Evolutionary conservation across 108 stramenopile genomes (phyloP), one percentile per base, ranked within the genome.

Genomic region (Bacterosira constricta): DNA sequence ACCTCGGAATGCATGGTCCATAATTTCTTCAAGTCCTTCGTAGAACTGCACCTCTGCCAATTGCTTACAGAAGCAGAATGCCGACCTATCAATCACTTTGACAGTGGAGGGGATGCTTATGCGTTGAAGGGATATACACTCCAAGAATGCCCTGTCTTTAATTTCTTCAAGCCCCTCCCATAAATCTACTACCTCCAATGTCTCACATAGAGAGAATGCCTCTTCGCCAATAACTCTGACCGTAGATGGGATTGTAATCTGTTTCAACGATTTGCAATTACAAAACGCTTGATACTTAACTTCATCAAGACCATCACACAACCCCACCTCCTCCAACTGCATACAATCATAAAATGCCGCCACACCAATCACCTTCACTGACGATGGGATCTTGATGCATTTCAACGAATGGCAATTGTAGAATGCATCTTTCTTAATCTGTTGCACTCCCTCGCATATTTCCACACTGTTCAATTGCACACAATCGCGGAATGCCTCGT

Each of bases 401-500:
- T 9, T 17, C 11, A 61, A 15, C 1, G 59, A 61, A 6, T 7
- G 11, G 18, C 59, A 61, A 31, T 61, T 38, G 26, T 26, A 26
- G 38, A 61, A 61, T 11, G 59, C 59, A 35, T 61, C 59, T 17
- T 41, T 41, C 38, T 38, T 10, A 12, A 61, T 41, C 4, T 21
- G 1, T 13, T 20, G 11, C n/a, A 61, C 59, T 15, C 59, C 59
- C 17, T 61, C 59, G 37, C 37, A 38, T 26, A 61, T 29, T 6
- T 20, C 20, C 2, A 61, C 1, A 11, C 5, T 15, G 17, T 21
- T 0, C 0, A 61, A 15, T 1, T 36, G 37, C 29, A 10, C 11
- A 27, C 59, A 61, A 20, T 61, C 59, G 11, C 59, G 59, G 59
- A 41, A 61, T 2, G 59, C 59, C 59, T 61, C 59, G 41, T 41